Evolutionary conservation across 352 stramenopile species (phyloP).

Genomic region (Phytopythium cucurbitacearum): DNA sequence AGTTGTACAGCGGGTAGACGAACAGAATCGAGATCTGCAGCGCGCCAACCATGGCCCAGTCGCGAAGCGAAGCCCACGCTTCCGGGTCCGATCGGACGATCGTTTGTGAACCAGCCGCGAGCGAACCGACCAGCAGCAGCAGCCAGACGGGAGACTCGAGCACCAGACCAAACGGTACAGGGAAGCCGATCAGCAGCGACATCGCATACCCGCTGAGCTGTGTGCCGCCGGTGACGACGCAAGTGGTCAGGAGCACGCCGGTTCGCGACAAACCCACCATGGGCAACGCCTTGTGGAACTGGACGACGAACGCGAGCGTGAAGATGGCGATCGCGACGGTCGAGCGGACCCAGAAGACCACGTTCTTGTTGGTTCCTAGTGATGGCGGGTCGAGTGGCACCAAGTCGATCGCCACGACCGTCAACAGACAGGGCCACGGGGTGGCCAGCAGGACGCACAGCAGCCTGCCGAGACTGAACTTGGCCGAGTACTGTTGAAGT

Average conservation of each 20-base stretch:
- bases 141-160: constrained; percentile 9
- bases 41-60: constrained; percentile 2
- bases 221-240: constrained; percentile 2
- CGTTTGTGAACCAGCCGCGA: constrained; percentile 1
- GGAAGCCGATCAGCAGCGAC: constrained; percentile 10
- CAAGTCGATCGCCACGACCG: constrained; percentile 15
- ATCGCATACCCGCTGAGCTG: constrained; percentile 3
- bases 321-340: constrained; percentile 2
- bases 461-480: constrained; percentile 1
- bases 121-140: constrained; percentile 3
- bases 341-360: constrained; percentile 7
- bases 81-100: constrained; percentile 3
- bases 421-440: constrained; percentile 14
- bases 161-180: constrained; percentile 12
- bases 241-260: constrained; percentile 4
- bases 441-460: constrained; percentile 6
- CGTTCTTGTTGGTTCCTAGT: constrained; percentile 8
- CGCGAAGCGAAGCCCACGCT: constrained; percentile 5
- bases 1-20: constrained; percentile 19
- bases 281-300: constrained; percentile 7
- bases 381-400: constrained; percentile 9
- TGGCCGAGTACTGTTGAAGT: constrained; percentile 3
- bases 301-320: constrained; percentile 4
- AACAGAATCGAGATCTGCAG: constrained; percentile 8
- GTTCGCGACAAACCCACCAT: constrained; percentile 6